Percentiles rank a stretch among this genome's conserved stretches.
These are phyloP conservation scores for Aspergillus niger DNA, from an alignment of 2,329 filamentous ascomycete species.

Conservation along the genomic window DNA sequence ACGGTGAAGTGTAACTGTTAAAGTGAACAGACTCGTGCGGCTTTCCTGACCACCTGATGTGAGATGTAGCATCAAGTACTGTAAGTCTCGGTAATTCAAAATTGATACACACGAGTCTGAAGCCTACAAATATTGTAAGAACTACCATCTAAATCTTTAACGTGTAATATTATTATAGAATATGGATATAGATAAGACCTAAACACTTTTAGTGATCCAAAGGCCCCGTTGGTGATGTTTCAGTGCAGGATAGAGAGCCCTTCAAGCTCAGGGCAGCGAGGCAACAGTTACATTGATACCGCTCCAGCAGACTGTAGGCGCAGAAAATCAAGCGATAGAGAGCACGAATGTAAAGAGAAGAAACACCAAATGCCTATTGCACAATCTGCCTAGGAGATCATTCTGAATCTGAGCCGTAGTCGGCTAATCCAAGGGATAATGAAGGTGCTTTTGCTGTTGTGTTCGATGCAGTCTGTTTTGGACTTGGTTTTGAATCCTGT, in stretches of 20 bases:
- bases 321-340: background rate
- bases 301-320: background rate
- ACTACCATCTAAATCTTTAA: too few relatives aligned
- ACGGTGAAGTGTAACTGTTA: too few relatives aligned
- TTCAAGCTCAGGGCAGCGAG: too few relatives aligned
- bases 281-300: background rate
- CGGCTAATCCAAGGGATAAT: slow-evolving; percentile 37
- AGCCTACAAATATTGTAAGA: too few relatives aligned
- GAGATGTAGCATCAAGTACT: too few relatives aligned
- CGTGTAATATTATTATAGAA: background rate
- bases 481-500: background rate
- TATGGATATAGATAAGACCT: background rate
- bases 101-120: too few relatives aligned
- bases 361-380: background rate
- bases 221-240: background rate
- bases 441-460: slow-evolving; percentile 26
- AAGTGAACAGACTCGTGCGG: too few relatives aligned
- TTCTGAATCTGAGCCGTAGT: slow-evolving; percentile 46
- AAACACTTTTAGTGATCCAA: background rate
- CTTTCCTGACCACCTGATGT: too few relatives aligned
- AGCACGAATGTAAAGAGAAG: background rate
- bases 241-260: background rate
- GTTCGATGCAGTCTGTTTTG: background rate
- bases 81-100: too few relatives aligned
- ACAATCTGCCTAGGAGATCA: slow-evolving; percentile 18